phyloP scores from a whole-genome alignment of 805 yeast genomes.

The Hanseniaspora lachancei region DNA sequence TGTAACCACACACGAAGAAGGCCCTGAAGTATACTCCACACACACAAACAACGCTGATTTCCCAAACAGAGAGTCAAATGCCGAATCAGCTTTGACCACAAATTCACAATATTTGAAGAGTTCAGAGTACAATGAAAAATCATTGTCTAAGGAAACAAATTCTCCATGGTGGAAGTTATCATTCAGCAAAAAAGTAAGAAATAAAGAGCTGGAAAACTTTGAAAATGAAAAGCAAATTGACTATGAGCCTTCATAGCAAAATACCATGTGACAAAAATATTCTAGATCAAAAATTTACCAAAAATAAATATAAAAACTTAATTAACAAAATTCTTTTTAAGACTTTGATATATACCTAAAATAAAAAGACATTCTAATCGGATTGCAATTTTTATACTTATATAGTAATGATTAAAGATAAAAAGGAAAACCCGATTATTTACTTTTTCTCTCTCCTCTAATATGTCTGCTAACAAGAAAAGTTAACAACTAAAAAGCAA shows the following conservation, averaged over 20 bases:
- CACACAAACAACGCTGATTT: neutral
- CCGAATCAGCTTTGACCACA: neutral
- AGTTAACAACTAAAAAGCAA: neutral
- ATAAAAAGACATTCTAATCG: neutral
- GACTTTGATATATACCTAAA: neutral
- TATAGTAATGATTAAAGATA: no score
- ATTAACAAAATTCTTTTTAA: neutral
- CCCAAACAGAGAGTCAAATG: neutral
- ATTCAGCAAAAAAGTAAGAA: neutral
- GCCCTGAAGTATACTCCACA: neutral
- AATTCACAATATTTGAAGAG: neutral
- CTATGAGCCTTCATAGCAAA: neutral
- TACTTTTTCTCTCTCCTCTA: neutral
- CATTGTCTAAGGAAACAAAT: neutral
- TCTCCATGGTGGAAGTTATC: slow-evolving; percentile 4
- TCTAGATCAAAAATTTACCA: neutral
- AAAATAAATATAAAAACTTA: neutral
- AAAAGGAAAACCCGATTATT: neutral
- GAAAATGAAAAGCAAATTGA: neutral
- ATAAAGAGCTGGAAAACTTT: neutral
- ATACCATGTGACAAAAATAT: neutral
- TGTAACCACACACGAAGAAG: neutral
- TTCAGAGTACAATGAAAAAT: neutral
- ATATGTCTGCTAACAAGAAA: neutral
- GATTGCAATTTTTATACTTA: no score